A percentile compares a stretch with the other conserved stretches of the same genome.
Evolutionary conservation across 1,139 yeast genomes (phyloP).

Genomic region (Lizanozyma gosingica): DNA sequence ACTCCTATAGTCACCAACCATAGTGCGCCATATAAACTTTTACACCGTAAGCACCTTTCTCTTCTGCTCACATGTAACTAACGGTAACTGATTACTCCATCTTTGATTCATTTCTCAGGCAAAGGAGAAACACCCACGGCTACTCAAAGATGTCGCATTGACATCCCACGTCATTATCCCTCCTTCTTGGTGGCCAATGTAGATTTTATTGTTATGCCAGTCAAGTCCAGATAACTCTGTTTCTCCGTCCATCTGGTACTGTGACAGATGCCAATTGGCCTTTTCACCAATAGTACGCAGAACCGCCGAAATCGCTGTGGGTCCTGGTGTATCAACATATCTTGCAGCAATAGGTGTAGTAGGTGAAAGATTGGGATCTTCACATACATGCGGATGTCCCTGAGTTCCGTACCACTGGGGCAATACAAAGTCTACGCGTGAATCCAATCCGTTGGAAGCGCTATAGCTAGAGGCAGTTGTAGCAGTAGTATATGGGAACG

Average conservation of each 20-base stretch:
- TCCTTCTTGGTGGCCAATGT: constrained; percentile 36
- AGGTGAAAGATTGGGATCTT: constrained; percentile 5
- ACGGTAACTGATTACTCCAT: too few relatives aligned
- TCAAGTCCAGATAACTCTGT: constrained; percentile 38
- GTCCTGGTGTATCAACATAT: constrained; percentile 16
- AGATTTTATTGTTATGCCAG: constrained; percentile 27
- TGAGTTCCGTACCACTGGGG: constrained; percentile 15
- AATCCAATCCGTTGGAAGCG: constrained; percentile 3
- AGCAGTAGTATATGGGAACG: constrained; percentile 22
- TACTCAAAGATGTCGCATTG: constrained; percentile 13
- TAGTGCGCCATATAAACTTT: too few relatives aligned
- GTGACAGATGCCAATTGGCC: constrained; percentile 16
- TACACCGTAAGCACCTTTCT: too few relatives aligned
- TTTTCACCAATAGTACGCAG: constrained; percentile 8
- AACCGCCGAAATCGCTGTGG: constrained; percentile 8
- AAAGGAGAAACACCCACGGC: background rate
- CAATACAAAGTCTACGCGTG: constrained; percentile 16
- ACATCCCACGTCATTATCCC: constrained; percentile 38
- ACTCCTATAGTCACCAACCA: too few relatives aligned
- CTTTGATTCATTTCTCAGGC: too few relatives aligned
- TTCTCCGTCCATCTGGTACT: constrained; percentile 34
- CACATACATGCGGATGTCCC: background rate
- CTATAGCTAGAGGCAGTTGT: constrained; percentile 3
- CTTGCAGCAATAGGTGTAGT: constrained; percentile 3
- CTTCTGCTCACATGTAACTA: too few relatives aligned